These are phyloP conservation scores for Melastoma malabathricum DNA, from an alignment of 345 rosid species.

Conservation along the genomic window DNA sequence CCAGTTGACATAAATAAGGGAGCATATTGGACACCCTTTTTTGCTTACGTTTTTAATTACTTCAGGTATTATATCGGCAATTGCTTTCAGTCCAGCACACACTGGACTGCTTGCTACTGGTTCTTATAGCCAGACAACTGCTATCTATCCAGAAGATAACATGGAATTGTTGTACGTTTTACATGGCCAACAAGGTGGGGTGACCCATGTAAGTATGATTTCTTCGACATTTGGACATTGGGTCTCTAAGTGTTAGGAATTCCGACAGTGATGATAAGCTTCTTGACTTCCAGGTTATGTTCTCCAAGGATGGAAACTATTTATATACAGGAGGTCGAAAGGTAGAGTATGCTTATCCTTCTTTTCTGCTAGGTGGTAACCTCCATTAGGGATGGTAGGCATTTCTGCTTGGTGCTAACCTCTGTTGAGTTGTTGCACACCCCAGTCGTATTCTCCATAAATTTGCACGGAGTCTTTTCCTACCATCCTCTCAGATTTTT, in stretches of 20 bases:
- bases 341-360: constrained; percentile 28
- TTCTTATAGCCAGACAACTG: constrained; percentile 78
- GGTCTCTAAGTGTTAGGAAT: constrained; percentile 5
- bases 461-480: too few relatives aligned
- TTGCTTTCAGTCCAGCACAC: constrained; percentile 72
- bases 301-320: constrained; percentile 93
- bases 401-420: not conserved
- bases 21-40: not conserved
- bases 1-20: not conserved
- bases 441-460: too few relatives aligned
- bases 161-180: constrained; percentile 87
- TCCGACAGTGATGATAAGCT: constrained; percentile 2
- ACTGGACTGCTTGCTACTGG: constrained; percentile 88
- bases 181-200: constrained; percentile 95
- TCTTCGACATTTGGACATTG: constrained; percentile 1
- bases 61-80: constrained; percentile 71
- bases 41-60: constrained; percentile 10
- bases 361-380: not conserved
- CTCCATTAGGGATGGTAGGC: not conserved
- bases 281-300: constrained; percentile 51
- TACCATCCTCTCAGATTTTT: too few relatives aligned
- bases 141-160: constrained; percentile 79
- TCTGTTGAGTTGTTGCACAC: too few relatives aligned
- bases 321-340: constrained; percentile 86
- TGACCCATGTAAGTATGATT: constrained; percentile 67